Evolutionary conservation across 306 rosid genomes (phyloP), one percentile per base, ranked within the genome.

Genomic region (Sechiopsis laciniata): DNA sequence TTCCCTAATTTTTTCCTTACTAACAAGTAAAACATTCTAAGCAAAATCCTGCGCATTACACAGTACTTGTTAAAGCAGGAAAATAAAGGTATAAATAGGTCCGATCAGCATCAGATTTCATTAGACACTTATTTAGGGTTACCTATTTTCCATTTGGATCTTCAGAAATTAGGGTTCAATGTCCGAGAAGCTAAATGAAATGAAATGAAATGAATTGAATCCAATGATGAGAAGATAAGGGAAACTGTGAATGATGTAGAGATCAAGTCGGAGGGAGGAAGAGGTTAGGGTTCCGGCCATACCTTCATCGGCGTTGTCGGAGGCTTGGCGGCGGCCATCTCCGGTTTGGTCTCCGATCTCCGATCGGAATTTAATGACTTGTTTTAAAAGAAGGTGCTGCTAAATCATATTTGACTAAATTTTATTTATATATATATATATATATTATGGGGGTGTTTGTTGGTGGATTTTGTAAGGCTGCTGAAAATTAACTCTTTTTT

Each of bases 261-360:
- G 20, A 48, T 21, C 6, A 46, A 46, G 22, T 67, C n/a, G 35
- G 55, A 69, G 21, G 10, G 55, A 69, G 21, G 10, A 22, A 22
- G 45, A 50, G 45, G 2, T 22, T 0, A 50, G 46, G 10, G 48
- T 22, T 24, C 32, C 20, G 48, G 74, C 26, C 74, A 15, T 29
- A 70, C 74, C 74, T 51, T 70, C 10, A 1, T 5, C 45, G 60
- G 74, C 74, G 59, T 70, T 8, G 10, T 70, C 16, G 46, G 45
- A 24, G 48, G 45, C 16, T 10, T 52, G 46, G 48, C 45, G 24
- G 46, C 46, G n/a, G 74, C 74, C 74, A 70, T 70, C 46, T 6
- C 46, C 10, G 46, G 46, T 40, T 9, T 12, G 54, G 4, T 70
- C 46, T 70, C 60, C 12, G 17, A 67, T 40, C 71, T 45, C 32